A percentile compares a stretch with the other conserved stretches of the same genome.
These are phyloP conservation scores for Lepidium didymum DNA, from an alignment of 345 rosid genomes.

Conservation along the genomic window DNA sequence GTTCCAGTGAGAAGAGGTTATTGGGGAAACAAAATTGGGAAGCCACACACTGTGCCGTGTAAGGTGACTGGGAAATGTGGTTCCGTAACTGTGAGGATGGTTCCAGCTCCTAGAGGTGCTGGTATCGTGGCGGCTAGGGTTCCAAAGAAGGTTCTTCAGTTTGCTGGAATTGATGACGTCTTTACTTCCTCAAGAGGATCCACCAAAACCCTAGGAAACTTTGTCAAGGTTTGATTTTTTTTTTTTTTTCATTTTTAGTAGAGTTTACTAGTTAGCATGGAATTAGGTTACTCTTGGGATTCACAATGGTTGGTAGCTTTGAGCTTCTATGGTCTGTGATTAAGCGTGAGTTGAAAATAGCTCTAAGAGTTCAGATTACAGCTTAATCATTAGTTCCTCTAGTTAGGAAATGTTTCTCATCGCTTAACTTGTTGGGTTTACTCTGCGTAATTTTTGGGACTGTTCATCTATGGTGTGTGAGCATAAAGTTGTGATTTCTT, in stretches of 20 bases:
- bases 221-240: conserved; percentile 43
- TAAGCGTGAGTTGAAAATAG: background rate
- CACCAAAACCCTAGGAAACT: conserved; percentile 66
- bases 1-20: conserved; percentile 66
- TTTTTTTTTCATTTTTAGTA: background rate
- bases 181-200: conserved; percentile 64
- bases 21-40: conserved; percentile 76
- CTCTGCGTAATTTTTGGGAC: too few species aligned
- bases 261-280: background rate
- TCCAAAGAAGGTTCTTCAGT: conserved; percentile 66
- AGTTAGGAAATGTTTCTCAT: too few species aligned
- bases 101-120: conserved; percentile 68
- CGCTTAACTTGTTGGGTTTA: too few species aligned
- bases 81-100: conserved; percentile 65
- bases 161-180: conserved; percentile 65
- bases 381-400: too few species aligned
- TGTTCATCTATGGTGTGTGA: background rate
- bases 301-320: background rate
- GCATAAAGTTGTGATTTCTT: background rate
- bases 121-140: conserved; percentile 73
- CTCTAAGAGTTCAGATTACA: too few species aligned
- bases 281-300: background rate
- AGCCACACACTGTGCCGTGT: conserved; percentile 67
- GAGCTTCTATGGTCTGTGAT: background rate
- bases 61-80: conserved; percentile 74